phyloP scores from a whole-genome alignment of 2,329 filamentous ascomycete genomes.

The Pyrenochaeta sp. region DNA sequence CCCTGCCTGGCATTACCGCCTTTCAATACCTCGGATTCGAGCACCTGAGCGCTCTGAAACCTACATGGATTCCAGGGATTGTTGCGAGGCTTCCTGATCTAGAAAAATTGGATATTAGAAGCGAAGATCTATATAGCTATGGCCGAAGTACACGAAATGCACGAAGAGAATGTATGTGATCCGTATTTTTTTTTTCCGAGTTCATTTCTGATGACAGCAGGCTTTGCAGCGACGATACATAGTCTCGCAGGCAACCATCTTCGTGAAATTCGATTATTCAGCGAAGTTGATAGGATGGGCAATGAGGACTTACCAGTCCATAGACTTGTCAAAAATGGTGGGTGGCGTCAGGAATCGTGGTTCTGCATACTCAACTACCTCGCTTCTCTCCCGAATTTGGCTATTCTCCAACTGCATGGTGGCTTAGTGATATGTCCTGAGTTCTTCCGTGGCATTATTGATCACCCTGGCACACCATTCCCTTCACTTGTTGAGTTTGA shows the following conservation, averaged over 20 bases:
- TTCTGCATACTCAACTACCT: slow-evolving; percentile 6
- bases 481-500: slow-evolving; percentile 11
- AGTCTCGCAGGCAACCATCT: background rate
- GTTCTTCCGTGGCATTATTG: slow-evolving; percentile 4
- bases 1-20: background rate
- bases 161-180: background rate
- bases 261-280: background rate
- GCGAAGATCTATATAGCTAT: background rate
- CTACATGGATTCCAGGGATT: background rate
- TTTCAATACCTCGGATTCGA: background rate
- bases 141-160: background rate
- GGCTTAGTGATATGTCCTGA: slow-evolving; percentile 8
- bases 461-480: slow-evolving; percentile 3
- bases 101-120: background rate
- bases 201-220: background rate
- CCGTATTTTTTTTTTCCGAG: background rate
- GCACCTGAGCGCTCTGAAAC: background rate
- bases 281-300: background rate
- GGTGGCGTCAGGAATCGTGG: slow-evolving; percentile 2
- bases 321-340: background rate
- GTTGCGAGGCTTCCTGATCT: slow-evolving; percentile 4
- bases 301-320: slow-evolving; percentile 5
- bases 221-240: background rate
- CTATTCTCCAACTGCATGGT: slow-evolving; percentile 1
- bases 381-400: slow-evolving; percentile 1